Evolutionary conservation across 306 rosid species (phyloP).

Genomic region (Castanea mollissima): DNA sequence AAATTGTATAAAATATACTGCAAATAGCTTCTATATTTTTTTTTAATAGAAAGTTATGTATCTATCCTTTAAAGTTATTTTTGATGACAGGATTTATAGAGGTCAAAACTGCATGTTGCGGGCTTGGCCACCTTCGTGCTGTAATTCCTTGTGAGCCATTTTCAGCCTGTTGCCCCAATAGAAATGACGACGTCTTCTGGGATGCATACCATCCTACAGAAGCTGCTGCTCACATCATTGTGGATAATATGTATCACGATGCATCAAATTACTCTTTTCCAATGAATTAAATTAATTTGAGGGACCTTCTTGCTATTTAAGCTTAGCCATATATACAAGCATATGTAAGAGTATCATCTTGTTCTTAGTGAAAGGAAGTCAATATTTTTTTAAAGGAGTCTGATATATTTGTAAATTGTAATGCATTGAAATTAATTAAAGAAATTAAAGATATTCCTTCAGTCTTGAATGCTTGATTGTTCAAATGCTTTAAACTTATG

Average conservation of each 20-base stretch:
- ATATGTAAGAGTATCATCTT: no score
- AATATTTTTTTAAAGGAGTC: no score
- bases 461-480: no score
- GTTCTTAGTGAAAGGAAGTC: no score
- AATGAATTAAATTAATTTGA: conserved; percentile 26
- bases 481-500: no score
- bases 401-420: no score
- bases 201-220: conserved; percentile 72
- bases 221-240: conserved; percentile 39
- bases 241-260: conserved; percentile 46
- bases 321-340: not conserved
- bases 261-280: conserved; percentile 47
- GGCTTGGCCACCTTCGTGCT: conserved; percentile 53
- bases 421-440: no score
- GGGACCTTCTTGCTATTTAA: conserved; percentile 49
- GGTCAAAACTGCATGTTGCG: conserved; percentile 67
- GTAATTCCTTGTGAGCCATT: conserved; percentile 41
- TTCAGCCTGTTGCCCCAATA: conserved; percentile 47
- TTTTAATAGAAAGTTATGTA: no score
- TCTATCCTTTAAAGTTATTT: no score
- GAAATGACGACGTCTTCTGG: conserved; percentile 69
- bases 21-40: no score
- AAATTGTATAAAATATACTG: no score
- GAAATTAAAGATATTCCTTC: no score
- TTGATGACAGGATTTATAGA: conserved; percentile 55